Conservation (phyloP, 495 filamentous ascomycete genomes). For the Venustampulla echinocandica region DNA sequence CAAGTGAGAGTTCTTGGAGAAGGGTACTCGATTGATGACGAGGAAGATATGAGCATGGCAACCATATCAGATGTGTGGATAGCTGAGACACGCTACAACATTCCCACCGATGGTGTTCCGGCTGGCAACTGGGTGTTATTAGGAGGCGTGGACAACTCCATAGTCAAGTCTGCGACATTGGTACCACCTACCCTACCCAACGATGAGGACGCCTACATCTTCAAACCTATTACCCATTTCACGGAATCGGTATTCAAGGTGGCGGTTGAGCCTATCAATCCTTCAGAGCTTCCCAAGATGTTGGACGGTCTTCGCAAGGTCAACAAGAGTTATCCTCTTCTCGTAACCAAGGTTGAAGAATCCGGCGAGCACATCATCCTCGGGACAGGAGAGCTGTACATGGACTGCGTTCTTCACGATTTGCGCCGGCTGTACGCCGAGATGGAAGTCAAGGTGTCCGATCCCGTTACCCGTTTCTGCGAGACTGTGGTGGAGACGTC, state of each 20-base stretch:
- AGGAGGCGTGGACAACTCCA: conserved; percentile 91
- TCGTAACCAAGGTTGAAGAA: conserved; percentile 95
- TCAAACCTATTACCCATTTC: conserved; percentile 87
- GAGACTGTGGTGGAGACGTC: conserved; percentile 98
- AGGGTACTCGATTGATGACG: conserved; percentile 92
- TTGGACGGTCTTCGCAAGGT: conserved; percentile 91
- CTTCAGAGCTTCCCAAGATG: conserved; percentile 98
- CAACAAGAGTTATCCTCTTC: conserved; percentile 93
- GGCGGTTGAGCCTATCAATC: conserved; percentile 95
- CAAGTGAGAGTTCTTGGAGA: conserved; percentile 90
- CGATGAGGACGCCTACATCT: conserved; percentile 88
- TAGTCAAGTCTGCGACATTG: conserved; percentile 94
- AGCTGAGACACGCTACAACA: conserved; percentile 87
- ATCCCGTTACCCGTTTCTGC: conserved; percentile 94
- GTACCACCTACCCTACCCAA: conserved; percentile 74
- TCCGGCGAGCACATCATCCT: conserved; percentile 95
- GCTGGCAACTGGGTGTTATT: conserved; percentile 93
- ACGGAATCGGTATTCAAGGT: conserved; percentile 98
- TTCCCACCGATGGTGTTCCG: conserved; percentile 82
- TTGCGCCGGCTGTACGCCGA: conserved; percentile 89
- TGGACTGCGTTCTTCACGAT: conserved; percentile 98
- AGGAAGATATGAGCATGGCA: conserved; percentile 93
- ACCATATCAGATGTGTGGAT: conserved; percentile 87
- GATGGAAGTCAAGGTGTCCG: conserved; percentile 98
- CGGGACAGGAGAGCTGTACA: conserved; percentile 93